Percentiles rank a stretch among this genome's conserved stretches.
phyloP scores from a whole-genome alignment of 352 stramenopile genomes.

The Globisporangium acanthophoron region DNA sequence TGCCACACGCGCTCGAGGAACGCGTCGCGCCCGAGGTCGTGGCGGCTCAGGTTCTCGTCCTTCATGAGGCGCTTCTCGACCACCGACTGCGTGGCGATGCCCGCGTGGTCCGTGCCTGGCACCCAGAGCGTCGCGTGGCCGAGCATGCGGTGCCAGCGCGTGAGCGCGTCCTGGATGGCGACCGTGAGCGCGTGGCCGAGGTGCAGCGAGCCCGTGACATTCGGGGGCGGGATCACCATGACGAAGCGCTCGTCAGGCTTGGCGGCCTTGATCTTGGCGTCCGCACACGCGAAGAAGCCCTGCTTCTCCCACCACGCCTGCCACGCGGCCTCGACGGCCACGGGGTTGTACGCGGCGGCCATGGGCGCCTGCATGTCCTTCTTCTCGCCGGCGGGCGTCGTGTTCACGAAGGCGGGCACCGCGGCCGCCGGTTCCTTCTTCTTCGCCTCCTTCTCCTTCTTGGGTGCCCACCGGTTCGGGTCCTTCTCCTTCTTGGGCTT shows the following conservation, averaged over 20 bases:
- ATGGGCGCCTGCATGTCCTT: slow-evolving; percentile 92
- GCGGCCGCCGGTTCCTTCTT: slow-evolving; percentile 47
- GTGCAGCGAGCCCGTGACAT: slow-evolving; percentile 91
- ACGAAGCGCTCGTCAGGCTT: slow-evolving; percentile 92
- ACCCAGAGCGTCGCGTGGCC: slow-evolving; percentile 97
- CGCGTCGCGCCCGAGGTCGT: slow-evolving; percentile 87
- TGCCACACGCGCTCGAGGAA: slow-evolving; percentile 96
- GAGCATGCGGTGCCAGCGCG: slow-evolving; percentile 98
- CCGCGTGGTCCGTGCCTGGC: slow-evolving; percentile 97
- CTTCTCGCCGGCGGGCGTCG: slow-evolving; percentile 92
- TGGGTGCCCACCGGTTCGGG: slow-evolving; percentile 85
- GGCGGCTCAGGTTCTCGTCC: slow-evolving; percentile 72
- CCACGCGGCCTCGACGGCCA: slow-evolving; percentile 97
- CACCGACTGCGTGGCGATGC: slow-evolving; percentile 97
- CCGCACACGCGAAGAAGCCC: slow-evolving; percentile 95
- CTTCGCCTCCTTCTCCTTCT: slow-evolving; percentile 82
- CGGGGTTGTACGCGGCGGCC: slow-evolving; percentile 93
- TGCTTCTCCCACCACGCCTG: slow-evolving; percentile 97
- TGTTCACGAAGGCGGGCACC: slow-evolving; percentile 84
- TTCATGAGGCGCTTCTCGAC: slow-evolving; percentile 88
- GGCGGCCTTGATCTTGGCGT: slow-evolving; percentile 69
- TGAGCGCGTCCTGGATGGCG: slow-evolving; percentile 96
- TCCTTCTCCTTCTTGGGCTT: slow-evolving; percentile 96
- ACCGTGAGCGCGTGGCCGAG: slow-evolving; percentile 99
- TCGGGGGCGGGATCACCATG: slow-evolving; percentile 93